Percentiles rank a stretch among this genome's conserved stretches.
Conservation (phyloP, 192 early-diverging fungal species). For the Mortierella claussenii region DNA sequence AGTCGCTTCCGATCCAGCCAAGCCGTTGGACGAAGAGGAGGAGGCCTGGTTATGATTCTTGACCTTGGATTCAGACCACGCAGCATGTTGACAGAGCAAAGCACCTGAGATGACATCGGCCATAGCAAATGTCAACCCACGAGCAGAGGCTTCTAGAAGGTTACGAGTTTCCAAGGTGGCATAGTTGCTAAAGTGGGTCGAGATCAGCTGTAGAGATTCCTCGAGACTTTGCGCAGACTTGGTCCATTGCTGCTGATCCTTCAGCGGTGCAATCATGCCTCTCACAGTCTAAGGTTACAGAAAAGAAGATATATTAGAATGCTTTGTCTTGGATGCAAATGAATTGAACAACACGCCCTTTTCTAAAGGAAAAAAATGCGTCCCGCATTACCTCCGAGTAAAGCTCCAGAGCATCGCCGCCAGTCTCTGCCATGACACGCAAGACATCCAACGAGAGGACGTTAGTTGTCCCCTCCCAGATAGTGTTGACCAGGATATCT, state of each 20-base stretch:
- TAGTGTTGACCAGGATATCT: conserved; percentile 71
- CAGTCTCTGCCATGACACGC: conserved; percentile 63
- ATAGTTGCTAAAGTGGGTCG: conserved; percentile 28
- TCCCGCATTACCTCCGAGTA: conserved; percentile 62
- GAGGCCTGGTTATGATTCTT: no score
- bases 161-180: conserved; percentile 41
- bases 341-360: no score
- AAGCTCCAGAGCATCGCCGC: conserved; percentile 55
- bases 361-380: no score
- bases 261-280: conserved; percentile 42
- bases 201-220: conserved; percentile 15
- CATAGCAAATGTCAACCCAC: conserved; percentile 64
- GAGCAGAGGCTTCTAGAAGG: conserved; percentile 56
- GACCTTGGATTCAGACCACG: conserved; percentile 48
- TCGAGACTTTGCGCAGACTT: conserved; percentile 22
- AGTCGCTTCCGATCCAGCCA: conserved; percentile 12
- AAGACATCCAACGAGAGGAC: conserved; percentile 72
- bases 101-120: conserved; percentile 57
- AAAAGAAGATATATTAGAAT: neutral
- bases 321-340: no score
- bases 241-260: conserved; percentile 25
- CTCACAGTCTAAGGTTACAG: conserved; percentile 16
- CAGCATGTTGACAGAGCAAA: conserved; percentile 61
- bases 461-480: conserved; percentile 85
- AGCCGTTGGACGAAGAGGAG: neutral